These are phyloP conservation scores for Tylopilus intermedius DNA, from an alignment of 768 basidiomycete genomes.

Conservation along the genomic window DNA sequence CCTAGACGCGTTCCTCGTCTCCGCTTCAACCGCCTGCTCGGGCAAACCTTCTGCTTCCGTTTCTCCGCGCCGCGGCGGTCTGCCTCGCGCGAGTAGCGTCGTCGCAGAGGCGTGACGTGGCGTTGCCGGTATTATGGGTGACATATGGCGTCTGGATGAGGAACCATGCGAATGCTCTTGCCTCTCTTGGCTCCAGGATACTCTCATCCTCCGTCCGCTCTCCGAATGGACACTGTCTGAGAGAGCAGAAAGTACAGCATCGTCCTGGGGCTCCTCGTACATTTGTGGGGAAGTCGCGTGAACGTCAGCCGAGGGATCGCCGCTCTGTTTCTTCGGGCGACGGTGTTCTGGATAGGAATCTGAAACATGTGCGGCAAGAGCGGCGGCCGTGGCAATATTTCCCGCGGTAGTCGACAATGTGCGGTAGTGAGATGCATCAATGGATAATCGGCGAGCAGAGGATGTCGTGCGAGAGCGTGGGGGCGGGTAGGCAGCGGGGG, in stretches of 20 bases:
- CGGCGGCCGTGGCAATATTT: slow-evolving; percentile 68
- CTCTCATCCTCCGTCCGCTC: slow-evolving; percentile 48
- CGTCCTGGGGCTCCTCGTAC: slow-evolving; percentile 33
- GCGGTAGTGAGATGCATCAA: slow-evolving; percentile 63
- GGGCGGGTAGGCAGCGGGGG: slow-evolving; percentile 32
- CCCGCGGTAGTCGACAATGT: slow-evolving; percentile 65
- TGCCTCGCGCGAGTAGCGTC: slow-evolving; percentile 37
- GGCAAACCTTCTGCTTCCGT: slow-evolving; percentile 21
- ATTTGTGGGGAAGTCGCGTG: slow-evolving; percentile 10
- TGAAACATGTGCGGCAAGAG: slow-evolving; percentile 59
- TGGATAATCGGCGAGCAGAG: slow-evolving; percentile 42
- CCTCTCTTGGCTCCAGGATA: slow-evolving; percentile 73
- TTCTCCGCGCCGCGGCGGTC: slow-evolving; percentile 40
- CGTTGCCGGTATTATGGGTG: slow-evolving; percentile 30
- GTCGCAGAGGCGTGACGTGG: slow-evolving; percentile 24
- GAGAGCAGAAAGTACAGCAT: slow-evolving; percentile 51
- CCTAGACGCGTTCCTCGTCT: slow-evolving; percentile 44
- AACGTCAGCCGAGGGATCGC: slow-evolving; percentile 22
- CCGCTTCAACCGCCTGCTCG: slow-evolving; percentile 21
- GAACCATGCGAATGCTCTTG: slow-evolving; percentile 41
- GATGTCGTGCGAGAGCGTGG: slow-evolving; percentile 42
- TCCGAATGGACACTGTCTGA: slow-evolving; percentile 80
- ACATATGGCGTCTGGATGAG: slow-evolving; percentile 36
- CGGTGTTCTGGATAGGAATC: slow-evolving; percentile 41
- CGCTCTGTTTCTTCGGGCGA: slow-evolving; percentile 25